Percentiles rank a stretch among this genome's conserved stretches.
Conservation (phyloP, 2,329 filamentous ascomycete species). For the Pseudocercospora macadamiae region DNA sequence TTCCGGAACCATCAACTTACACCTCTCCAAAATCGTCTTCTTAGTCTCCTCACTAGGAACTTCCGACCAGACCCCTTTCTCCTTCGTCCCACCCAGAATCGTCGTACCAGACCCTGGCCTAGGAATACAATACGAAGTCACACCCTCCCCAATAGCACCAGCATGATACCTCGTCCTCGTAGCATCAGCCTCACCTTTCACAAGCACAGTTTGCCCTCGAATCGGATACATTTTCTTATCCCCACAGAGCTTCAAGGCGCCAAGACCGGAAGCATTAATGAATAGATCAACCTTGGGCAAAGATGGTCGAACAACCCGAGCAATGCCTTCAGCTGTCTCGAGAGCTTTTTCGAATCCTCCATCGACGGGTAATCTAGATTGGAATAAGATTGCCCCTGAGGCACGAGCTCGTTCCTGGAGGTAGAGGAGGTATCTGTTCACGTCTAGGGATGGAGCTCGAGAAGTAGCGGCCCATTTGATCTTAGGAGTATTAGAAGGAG, state of each 20-base stretch:
- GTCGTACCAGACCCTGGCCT: slow-evolving; percentile 45
- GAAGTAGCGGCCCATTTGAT: slow-evolving; percentile 37
- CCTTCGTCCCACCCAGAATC: slow-evolving; percentile 51
- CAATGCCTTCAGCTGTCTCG: slow-evolving; percentile 29
- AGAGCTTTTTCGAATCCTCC: slow-evolving; percentile 37
- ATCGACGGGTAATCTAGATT: slow-evolving; percentile 34
- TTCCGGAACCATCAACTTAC: slow-evolving; percentile 41
- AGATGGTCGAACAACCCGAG: slow-evolving; percentile 8
- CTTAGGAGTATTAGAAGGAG: slow-evolving; percentile 26
- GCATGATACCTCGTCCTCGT: slow-evolving; percentile 34
- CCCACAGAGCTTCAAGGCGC: slow-evolving; percentile 41
- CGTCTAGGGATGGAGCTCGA: slow-evolving; percentile 43
- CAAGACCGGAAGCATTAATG: slow-evolving; percentile 50
- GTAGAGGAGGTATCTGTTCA: slow-evolving; percentile 42
- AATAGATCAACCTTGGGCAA: slow-evolving; percentile 32
- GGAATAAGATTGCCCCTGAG: slow-evolving; percentile 35
- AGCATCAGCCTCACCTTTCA: slow-evolving; percentile 44
- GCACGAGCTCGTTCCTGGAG: slow-evolving; percentile 36
- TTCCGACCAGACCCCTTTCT: slow-evolving; percentile 41
- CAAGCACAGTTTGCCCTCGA: slow-evolving; percentile 51
- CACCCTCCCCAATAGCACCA: slow-evolving; percentile 32
- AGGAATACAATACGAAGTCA: slow-evolving; percentile 47
- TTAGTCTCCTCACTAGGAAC: slow-evolving; percentile 39
- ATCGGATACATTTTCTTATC: slow-evolving; percentile 46
- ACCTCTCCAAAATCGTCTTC: slow-evolving; percentile 42